A percentile compares a stretch with the other conserved stretches of the same genome.
These are phyloP conservation scores for Arabidopsis lyrata DNA, from an alignment of 441 rosid species.

Conservation along the genomic window DNA sequence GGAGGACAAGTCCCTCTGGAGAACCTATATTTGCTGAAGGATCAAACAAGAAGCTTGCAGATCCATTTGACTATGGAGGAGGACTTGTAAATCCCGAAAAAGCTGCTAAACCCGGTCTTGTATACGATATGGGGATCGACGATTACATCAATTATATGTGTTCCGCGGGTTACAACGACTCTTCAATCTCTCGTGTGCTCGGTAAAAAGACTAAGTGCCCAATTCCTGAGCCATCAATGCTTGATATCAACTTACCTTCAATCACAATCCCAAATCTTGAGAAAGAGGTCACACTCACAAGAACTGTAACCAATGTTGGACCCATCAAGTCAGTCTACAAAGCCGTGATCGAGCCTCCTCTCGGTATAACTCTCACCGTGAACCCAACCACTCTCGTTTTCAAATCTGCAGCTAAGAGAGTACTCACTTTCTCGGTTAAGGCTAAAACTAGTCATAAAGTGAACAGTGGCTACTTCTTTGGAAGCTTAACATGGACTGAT, in stretches of 20 bases:
- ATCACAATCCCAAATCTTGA: constrained; percentile 54
- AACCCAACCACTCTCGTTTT: no score
- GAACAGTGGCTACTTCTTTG: constrained; percentile 39
- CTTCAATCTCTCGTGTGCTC: constrained; percentile 42
- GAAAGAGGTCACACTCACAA: constrained; percentile 23
- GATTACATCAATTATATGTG: constrained; percentile 52
- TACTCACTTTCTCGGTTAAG: constrained; percentile 29
- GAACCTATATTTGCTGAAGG: constrained; percentile 51
- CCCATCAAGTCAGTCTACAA: constrained; percentile 25
- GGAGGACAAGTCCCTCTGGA: constrained; percentile 54
- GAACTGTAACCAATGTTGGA: constrained; percentile 57
- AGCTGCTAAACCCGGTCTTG: constrained; percentile 40
- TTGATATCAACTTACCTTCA: constrained; percentile 61
- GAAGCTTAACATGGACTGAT: constrained; percentile 45
- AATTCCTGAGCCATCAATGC: constrained; percentile 47
- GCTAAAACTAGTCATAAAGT: constrained; percentile 26
- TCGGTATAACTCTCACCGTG: constrained; percentile 37
- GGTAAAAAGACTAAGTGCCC: constrained; percentile 36
- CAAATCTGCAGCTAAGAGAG: constrained; percentile 17
- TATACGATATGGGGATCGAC: neutral
- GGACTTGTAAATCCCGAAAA: constrained; percentile 65
- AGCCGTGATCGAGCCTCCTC: constrained; percentile 39
- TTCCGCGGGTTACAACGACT: constrained; percentile 44
- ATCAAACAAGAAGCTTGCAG: constrained; percentile 50
- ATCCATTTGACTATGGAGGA: constrained; percentile 67